Base-by-base conservation (phyloP, 2,329 filamentous ascomycete genomes). In the Pestalotiopsis sp. region DNA sequence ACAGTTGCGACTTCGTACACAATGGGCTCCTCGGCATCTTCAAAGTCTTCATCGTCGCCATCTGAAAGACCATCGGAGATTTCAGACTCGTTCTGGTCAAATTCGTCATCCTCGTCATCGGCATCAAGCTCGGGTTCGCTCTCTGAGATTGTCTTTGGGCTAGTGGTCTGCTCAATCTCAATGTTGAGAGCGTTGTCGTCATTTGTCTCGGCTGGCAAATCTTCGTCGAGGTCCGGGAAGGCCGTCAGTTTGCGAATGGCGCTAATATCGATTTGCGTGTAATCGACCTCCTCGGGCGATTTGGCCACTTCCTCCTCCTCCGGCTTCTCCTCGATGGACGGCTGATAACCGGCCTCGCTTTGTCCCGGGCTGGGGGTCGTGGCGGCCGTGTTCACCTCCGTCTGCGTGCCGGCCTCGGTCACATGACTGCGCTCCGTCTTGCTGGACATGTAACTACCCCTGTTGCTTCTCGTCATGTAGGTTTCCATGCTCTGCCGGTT, bases 381-480 rank as follows among this genome's bases (percentile, higher is more conserved):
- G 73, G 82, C 84, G 67, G 87, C 85, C 69, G 82, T 90, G 74
- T 79, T 83, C 73, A 80, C 77, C 49, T 86, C 85, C 20, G 89
- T 91, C 79, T 92, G 91, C 1, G 89, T 91, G 52, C 84, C 88
- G 31, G 90, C 89, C 71, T 91, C 90, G 11, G 92, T 96, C 78
- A 92, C 89, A 31, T 90, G 90, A 23, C 88, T 92, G 71, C 89
- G 87, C 74, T 92, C 91, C 4, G 80, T 92, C 75, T 86, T 90
- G 20, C 87, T 87, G 1, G 91, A 91, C 83, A 94, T 93, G 73
- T 89, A 94, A 79, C 93, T 97, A 72, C 89, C 91, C 66, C 91
- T 86, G 74, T 92, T 89, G 76, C 89, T 92, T 67, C 86, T 81
- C 4, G 85, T 84, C 17, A 83, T 78, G 63, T 82, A 84, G 11